Evolutionary conservation across 495 filamentous ascomycete genomes (phyloP).

Genomic region (Letharia lupina): DNA sequence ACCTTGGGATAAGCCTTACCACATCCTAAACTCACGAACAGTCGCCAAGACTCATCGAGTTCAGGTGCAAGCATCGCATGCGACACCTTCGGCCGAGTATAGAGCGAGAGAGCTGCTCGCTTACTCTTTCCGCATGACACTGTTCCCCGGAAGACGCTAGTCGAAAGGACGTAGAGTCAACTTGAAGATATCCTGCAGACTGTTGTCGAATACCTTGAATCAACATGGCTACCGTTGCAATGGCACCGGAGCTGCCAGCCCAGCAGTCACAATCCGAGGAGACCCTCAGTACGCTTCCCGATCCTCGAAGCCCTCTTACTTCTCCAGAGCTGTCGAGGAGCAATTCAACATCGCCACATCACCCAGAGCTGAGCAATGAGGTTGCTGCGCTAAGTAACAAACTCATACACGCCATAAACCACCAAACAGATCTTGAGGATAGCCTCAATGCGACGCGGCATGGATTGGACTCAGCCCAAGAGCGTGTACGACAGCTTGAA

Average conservation of each 20-base stretch:
- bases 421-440: slow-evolving; percentile 89
- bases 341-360: slow-evolving; percentile 39
- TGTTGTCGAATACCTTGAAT: not conserved
- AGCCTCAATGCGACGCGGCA: slow-evolving; percentile 71
- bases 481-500: slow-evolving; percentile 61
- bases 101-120: not conserved
- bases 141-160: not conserved
- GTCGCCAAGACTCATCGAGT: not conserved
- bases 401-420: slow-evolving; percentile 93
- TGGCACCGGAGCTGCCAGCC: slow-evolving; percentile 23
- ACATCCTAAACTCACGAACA: not conserved
- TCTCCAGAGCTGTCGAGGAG: slow-evolving; percentile 34
- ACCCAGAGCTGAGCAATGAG: slow-evolving; percentile 78
- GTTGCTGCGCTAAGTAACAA: slow-evolving; percentile 89
- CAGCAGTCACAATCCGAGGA: slow-evolving; percentile 32
- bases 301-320: slow-evolving; percentile 37
- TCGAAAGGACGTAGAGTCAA: not conserved
- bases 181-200: not conserved
- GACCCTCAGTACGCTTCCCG: slow-evolving; percentile 44
- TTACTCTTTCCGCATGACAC: not conserved
- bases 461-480: slow-evolving; percentile 68
- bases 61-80: not conserved
- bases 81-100: not conserved
- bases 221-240: slow-evolving; percentile 28
- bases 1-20: not conserved